A percentile compares a stretch with the other conserved stretches of the same genome.
Evolutionary conservation across 805 yeast species (phyloP).

Genomic region (Wickerhamiella sergipiensis): DNA sequence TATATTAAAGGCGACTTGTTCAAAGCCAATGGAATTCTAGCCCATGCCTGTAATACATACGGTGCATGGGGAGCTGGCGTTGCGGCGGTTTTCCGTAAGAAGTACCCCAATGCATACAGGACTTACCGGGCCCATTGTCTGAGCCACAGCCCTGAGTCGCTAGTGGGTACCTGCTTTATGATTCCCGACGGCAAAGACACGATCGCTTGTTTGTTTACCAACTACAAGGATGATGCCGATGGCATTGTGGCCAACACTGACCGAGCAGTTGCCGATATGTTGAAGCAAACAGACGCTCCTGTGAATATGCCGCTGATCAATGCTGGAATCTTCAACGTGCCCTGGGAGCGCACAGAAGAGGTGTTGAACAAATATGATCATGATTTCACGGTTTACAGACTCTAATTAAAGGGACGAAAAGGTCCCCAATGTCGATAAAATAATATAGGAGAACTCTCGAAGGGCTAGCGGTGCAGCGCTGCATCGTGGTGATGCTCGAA

Average conservation of each 20-base stretch:
- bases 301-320: slow-evolving; percentile 66
- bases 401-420: slow-evolving; percentile 12
- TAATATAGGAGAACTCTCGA: neutral
- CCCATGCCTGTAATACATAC: slow-evolving; percentile 68
- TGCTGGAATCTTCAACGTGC: slow-evolving; percentile 67
- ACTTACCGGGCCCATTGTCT: slow-evolving; percentile 35
- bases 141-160: slow-evolving; percentile 16
- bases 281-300: slow-evolving; percentile 23
- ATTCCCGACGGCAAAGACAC: slow-evolving; percentile 27
- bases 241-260: slow-evolving; percentile 41
- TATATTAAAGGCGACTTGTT: slow-evolving; percentile 51
- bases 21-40: slow-evolving; percentile 32
- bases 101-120: slow-evolving; percentile 45
- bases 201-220: slow-evolving; percentile 65
- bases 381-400: slow-evolving; percentile 35
- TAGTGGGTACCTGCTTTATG: slow-evolving; percentile 44
- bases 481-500: neutral
- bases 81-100: slow-evolving; percentile 41
- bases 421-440: neutral
- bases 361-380: slow-evolving; percentile 29
- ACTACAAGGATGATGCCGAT: slow-evolving; percentile 27
- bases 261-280: slow-evolving; percentile 35
- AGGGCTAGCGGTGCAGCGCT: too few relatives aligned
- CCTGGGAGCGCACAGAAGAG: slow-evolving; percentile 58
- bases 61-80: slow-evolving; percentile 85